Evolutionary conservation across 148 eudicot species (phyloP).

Genomic region (Talinum fruticosum): DNA sequence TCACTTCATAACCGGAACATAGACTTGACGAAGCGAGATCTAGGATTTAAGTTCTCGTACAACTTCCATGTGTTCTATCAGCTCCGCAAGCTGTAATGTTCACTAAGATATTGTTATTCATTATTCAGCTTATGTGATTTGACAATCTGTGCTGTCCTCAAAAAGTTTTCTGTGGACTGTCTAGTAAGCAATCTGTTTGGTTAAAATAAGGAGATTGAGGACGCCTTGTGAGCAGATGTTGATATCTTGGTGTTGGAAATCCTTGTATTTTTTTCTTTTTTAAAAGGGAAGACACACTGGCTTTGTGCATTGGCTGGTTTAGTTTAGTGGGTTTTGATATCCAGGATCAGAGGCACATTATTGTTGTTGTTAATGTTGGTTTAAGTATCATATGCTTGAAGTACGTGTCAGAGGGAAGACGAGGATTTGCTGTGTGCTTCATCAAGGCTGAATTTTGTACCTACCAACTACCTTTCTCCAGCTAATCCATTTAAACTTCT

Average conservation of each 20-base stretch:
- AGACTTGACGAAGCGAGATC: background rate
- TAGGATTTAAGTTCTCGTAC: background rate
- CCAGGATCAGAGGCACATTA: background rate
- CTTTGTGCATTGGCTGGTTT: background rate
- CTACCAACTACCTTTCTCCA: background rate
- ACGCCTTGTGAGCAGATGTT: background rate
- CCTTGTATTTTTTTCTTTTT: too few relatives aligned
- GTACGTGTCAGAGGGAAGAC: background rate
- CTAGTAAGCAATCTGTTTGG: background rate
- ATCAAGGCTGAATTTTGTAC: background rate
- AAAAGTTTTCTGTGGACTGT: background rate
- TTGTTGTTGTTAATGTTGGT: background rate
- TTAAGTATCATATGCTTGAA: background rate
- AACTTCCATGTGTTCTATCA: background rate
- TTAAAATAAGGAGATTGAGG: background rate
- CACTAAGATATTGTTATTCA: background rate
- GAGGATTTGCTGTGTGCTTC: background rate
- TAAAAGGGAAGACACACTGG: too few relatives aligned
- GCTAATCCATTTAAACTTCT: background rate
- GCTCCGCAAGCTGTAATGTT: background rate
- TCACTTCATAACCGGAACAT: background rate
- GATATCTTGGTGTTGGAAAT: background rate
- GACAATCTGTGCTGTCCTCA: background rate
- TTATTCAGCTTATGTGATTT: background rate
- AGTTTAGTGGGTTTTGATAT: background rate